Evolutionary conservation across 148 eudicot species (phyloP), one percentile per base, ranked within the genome.

Genomic region (Rhododendron ovatum): DNA sequence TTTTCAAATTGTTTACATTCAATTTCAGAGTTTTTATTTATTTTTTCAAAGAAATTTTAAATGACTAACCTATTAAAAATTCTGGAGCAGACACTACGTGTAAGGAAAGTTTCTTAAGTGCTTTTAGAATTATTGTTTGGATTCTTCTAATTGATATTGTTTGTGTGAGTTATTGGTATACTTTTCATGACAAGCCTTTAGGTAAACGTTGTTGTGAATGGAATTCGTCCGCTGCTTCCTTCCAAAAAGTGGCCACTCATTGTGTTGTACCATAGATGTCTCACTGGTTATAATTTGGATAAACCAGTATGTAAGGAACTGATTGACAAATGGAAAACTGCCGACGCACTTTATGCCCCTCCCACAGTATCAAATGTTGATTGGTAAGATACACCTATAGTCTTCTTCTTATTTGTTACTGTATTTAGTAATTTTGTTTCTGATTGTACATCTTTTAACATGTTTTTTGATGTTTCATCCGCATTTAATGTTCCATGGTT

Each of bases 341-440:
- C 93, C n/a, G 95, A 93, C 85, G 96, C 98, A 5, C 92, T 96
- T 45, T 96, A 96, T 91, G 90, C 94, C 43, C 94, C 99, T 73
- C 99, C 99, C 73, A 91, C 96, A 4, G 98, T 97, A 83, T 96
- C 98, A 73, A 95, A 96, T 89, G 99, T 95, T 89, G 99, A 96
- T 90, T 96, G 99, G 99, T 96, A 82, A 90, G 93, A 89, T 80
- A 47, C 30, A 13, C 77, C 55, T 74, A 43, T 43, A 69, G 18
- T 71, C 18, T 67, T 61, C 45, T 69, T 13, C 9, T 73, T 26
- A 30, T 51, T 84, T 53, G 45, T n/a, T 41, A 30, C 30, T 30
- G 30, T 30, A 41, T 41, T 41, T 17, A 78, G 50, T 11, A 22
- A 15, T 80, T 45, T 57, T 20, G n/a, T 35, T 50, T 41, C 37